Percentiles rank a stretch among this genome's conserved stretches.
These are phyloP conservation scores for Penicillium atrosanguineum DNA, from an alignment of 495 filamentous ascomycete species.

Conservation along the genomic window DNA sequence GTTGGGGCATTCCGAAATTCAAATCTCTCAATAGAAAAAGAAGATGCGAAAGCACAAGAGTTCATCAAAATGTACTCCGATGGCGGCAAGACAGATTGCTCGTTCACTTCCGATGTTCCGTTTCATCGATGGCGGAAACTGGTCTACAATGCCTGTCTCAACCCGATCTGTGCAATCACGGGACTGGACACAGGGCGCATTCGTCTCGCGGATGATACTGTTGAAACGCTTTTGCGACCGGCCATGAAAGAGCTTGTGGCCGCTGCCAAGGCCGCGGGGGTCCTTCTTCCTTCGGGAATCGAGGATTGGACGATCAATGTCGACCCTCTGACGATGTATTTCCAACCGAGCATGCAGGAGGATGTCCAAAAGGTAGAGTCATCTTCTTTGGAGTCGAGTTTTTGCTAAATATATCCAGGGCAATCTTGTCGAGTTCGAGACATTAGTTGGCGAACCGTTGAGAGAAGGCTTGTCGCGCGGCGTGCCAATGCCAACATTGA, in stretches of 20 bases:
- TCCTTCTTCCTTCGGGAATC: constrained; percentile 32
- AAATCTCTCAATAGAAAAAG: constrained; percentile 1
- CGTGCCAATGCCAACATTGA: constrained; percentile 45
- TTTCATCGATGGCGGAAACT: constrained; percentile 45
- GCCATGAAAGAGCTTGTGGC: constrained; percentile 15
- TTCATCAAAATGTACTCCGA: constrained; percentile 41
- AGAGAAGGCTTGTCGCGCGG: constrained; percentile 41
- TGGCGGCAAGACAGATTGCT: constrained; percentile 23
- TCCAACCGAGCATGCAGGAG: constrained; percentile 46
- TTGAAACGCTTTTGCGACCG: constrained; percentile 13
- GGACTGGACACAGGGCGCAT: constrained; percentile 14
- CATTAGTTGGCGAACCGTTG: constrained; percentile 52
- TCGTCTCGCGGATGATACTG: constrained; percentile 2
- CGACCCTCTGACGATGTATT: constrained; percentile 36
- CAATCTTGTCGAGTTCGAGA: constrained; percentile 53
- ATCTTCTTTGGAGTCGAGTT: neutral
- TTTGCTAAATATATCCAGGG: constrained; percentile 25
- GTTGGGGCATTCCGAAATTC: constrained; percentile 48
- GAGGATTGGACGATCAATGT: constrained; percentile 31
- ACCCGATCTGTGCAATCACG: constrained; percentile 10
- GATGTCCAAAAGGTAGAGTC: constrained; percentile 38
- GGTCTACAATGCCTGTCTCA: constrained; percentile 18
- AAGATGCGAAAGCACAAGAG: constrained; percentile 27
- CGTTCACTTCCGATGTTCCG: constrained; percentile 33
- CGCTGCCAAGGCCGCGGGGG: constrained; percentile 20